Evolutionary conservation across 306 rosid species (phyloP).

Genomic region (Prunus davidiana): DNA sequence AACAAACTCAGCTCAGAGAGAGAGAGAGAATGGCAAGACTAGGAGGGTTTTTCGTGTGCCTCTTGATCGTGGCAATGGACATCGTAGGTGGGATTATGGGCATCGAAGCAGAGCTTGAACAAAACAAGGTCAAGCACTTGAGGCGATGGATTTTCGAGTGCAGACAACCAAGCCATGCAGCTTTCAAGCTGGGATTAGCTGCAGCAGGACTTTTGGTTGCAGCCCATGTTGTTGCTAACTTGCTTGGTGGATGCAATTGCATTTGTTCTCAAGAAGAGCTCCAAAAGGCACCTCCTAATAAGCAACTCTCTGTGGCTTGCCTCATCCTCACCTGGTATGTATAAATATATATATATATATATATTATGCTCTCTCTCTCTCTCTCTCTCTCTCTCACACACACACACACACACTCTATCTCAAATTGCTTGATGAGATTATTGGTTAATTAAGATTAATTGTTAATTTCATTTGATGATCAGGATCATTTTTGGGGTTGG

Average conservation of each 20-base stretch:
- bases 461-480: slow-evolving; percentile 9
- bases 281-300: slow-evolving; percentile 61
- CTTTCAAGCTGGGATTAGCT: slow-evolving; percentile 78
- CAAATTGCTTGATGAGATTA: too few relatives aligned
- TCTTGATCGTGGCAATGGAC: slow-evolving; percentile 67
- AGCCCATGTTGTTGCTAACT: slow-evolving; percentile 68
- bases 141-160: slow-evolving; percentile 92
- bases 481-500: slow-evolving; percentile 78
- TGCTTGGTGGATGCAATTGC: slow-evolving; percentile 86
- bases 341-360: slow-evolving; percentile 12
- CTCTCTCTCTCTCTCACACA: too few relatives aligned
- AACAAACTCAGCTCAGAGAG: slow-evolving; percentile 4
- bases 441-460: background rate
- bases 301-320: slow-evolving; percentile 68
- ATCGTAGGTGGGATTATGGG: slow-evolving; percentile 88
- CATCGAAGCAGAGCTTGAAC: slow-evolving; percentile 82
- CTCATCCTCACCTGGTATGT: slow-evolving; percentile 67
- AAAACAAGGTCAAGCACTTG: slow-evolving; percentile 85
- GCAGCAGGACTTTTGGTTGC: slow-evolving; percentile 65
- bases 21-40: slow-evolving; percentile 48
- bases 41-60: slow-evolving; percentile 59
- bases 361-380: too few relatives aligned
- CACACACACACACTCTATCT: too few relatives aligned
- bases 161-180: slow-evolving; percentile 77
- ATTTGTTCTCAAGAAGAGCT: slow-evolving; percentile 81